Evolutionary conservation across 805 yeast species (phyloP).

Genomic region (Sungouiella blattae): DNA sequence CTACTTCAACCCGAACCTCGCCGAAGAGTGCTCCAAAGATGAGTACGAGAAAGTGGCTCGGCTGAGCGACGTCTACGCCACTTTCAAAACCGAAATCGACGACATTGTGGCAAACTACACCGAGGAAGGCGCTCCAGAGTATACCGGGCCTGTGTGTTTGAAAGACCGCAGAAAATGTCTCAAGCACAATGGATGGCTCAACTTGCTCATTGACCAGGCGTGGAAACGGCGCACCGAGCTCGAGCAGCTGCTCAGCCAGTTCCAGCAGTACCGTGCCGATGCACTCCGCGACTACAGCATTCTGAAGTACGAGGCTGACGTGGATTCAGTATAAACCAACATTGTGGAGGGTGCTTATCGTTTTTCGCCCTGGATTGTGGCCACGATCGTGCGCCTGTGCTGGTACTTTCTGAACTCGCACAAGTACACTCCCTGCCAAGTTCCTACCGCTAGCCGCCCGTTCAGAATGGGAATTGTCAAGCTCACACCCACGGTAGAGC

Average conservation of each 20-base stretch:
- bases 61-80: constrained; percentile 5
- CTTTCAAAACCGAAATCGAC: constrained; percentile 14
- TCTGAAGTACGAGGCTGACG: constrained; percentile 18
- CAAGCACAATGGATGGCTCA: constrained; percentile 53
- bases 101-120: constrained; percentile 12
- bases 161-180: constrained; percentile 54
- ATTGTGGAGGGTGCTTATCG: constrained; percentile 1
- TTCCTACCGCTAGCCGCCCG: constrained; percentile 68
- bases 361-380: constrained; percentile 65
- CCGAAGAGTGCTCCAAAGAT: constrained; percentile 1
- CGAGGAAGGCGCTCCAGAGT: constrained; percentile 13
- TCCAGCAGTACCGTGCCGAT: constrained; percentile 24
- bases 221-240: constrained; percentile 30
- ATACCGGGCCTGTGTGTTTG: constrained; percentile 37
- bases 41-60: neutral
- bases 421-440: constrained; percentile 83
- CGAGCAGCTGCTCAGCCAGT: constrained; percentile 26
- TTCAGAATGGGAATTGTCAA: constrained; percentile 65
- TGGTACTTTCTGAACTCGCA: constrained; percentile 66
- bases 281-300: constrained; percentile 37
- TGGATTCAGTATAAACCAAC: neutral
- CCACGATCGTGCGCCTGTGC: constrained; percentile 65
- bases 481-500: constrained; percentile 50
- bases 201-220: constrained; percentile 31
- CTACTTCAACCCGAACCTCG: constrained; percentile 42